Conservation (phyloP, 345 rosid genomes). For the Aquilaria malaccensis region DNA sequence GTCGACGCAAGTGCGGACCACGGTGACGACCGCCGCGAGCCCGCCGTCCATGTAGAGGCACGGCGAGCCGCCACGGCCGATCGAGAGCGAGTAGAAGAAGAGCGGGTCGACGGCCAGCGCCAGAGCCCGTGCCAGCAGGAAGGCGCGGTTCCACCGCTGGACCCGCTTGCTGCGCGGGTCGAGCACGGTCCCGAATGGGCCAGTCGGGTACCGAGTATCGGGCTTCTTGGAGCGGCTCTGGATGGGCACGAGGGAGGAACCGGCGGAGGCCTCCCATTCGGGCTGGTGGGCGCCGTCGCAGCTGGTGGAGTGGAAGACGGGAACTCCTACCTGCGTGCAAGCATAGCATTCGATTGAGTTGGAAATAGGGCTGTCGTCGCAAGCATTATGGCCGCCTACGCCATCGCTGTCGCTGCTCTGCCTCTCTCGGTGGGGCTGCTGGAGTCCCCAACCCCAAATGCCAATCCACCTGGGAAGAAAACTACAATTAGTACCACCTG, state of each 20-base stretch:
- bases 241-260: slow-evolving; percentile 85
- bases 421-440: neutral
- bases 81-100: slow-evolving; percentile 43
- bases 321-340: slow-evolving; percentile 90
- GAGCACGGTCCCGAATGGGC: slow-evolving; percentile 31
- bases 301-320: slow-evolving; percentile 90
- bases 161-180: slow-evolving; percentile 60
- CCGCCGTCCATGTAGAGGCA: slow-evolving; percentile 45
- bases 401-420: neutral
- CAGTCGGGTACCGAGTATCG: slow-evolving; percentile 18
- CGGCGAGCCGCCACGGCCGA: slow-evolving; percentile 32
- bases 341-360: slow-evolving; percentile 78
- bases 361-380: slow-evolving; percentile 27
- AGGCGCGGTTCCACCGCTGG: slow-evolving; percentile 37
- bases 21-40: slow-evolving; percentile 32
- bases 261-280: slow-evolving; percentile 97
- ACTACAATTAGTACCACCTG: neutral
- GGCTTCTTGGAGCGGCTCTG: slow-evolving; percentile 23
- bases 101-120: slow-evolving; percentile 54
- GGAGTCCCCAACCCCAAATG: slow-evolving; percentile 15
- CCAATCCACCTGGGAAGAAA: slow-evolving; percentile 36
- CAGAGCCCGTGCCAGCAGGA: slow-evolving; percentile 44
- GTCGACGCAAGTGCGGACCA: slow-evolving; percentile 40
- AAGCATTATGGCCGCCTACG: slow-evolving; percentile 1
- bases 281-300: slow-evolving; percentile 83